Percentiles rank a stretch among this genome's conserved stretches.
phyloP scores from a whole-genome alignment of 164 flowering plant species.

The Umbellularia californica region DNA sequence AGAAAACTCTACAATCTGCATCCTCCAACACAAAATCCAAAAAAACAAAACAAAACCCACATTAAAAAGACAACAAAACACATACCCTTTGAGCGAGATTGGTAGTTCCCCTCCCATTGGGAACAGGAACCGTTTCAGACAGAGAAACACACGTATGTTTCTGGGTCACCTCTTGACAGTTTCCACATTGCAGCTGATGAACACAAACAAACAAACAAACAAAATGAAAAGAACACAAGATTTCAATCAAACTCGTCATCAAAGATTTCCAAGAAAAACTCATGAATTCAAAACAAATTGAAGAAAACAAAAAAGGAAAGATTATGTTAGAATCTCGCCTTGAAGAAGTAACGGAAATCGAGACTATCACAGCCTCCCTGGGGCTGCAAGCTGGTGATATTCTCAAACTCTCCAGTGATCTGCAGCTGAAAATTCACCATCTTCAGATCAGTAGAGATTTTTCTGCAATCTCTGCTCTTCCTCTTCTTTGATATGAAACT shows the following conservation, averaged over 20 bases:
- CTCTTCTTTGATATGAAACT: too few species aligned
- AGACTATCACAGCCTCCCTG: constrained; percentile 82
- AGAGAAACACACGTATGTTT: constrained; percentile 63
- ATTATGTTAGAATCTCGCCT: constrained; percentile 28
- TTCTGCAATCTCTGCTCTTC: too few species aligned
- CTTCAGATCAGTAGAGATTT: not conserved
- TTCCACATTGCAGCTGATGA: constrained; percentile 75
- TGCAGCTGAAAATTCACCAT: constrained; percentile 74
- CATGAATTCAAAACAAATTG: not conserved
- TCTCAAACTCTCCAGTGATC: constrained; percentile 74
- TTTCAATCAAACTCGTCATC: not conserved
- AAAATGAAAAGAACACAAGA: not conserved
- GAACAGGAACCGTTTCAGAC: constrained; percentile 53
- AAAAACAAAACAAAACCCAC: not conserved
- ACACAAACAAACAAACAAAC: not conserved
- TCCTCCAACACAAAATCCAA: not conserved
- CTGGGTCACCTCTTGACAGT: constrained; percentile 75
- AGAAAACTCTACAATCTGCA: not conserved
- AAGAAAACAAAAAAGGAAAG: not conserved
- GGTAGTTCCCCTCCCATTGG: constrained; percentile 43
- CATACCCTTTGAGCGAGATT: constrained; percentile 73
- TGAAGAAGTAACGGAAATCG: constrained; percentile 60
- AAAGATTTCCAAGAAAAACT: not conserved
- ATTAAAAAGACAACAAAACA: not conserved
- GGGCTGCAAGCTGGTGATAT: constrained; percentile 72